Percentiles rank a stretch among this genome's conserved stretches.
Conservation (phyloP, 2,329 filamentous ascomycete genomes). For the Nemania diffusa region DNA sequence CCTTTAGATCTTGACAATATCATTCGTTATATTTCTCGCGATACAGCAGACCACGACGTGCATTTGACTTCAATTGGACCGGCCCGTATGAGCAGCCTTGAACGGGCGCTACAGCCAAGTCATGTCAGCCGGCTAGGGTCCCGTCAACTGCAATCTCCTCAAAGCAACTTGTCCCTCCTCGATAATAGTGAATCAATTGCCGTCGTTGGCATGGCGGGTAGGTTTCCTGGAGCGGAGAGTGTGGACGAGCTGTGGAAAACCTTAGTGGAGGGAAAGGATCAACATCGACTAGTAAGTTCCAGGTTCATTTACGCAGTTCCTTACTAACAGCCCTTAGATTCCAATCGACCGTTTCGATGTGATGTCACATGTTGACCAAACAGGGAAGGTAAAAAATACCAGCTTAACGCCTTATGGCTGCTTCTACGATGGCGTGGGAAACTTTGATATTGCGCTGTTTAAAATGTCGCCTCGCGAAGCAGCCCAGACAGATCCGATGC, state of each 20-base stretch:
- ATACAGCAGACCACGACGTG: neutral
- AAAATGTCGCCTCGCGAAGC: slow-evolving; percentile 42
- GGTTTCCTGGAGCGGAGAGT: slow-evolving; percentile 10
- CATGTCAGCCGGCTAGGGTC: slow-evolving; percentile 8
- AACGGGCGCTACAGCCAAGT: slow-evolving; percentile 1
- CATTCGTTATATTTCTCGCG: neutral
- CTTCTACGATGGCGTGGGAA: slow-evolving; percentile 29
- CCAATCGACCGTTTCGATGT: slow-evolving; percentile 29
- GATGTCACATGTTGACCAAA: slow-evolving; percentile 35
- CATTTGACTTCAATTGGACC: slow-evolving; percentile 15
- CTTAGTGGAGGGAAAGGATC: slow-evolving; percentile 10
- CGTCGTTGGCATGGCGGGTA: slow-evolving; percentile 12
- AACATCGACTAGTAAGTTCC: slow-evolving; percentile 36
- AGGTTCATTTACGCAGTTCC: slow-evolving; percentile 10
- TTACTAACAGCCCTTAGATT: slow-evolving; percentile 33
- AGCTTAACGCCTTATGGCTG: slow-evolving; percentile 28
- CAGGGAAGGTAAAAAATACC: slow-evolving; percentile 31
- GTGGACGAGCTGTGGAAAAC: slow-evolving; percentile 11
- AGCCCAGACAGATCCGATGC: slow-evolving; percentile 68
- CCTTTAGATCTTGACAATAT: slow-evolving; percentile 11
- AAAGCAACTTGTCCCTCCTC: neutral
- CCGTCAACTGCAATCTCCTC: slow-evolving; percentile 7
- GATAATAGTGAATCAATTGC: slow-evolving; percentile 2
- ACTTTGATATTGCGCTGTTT: slow-evolving; percentile 41
- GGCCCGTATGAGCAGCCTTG: slow-evolving; percentile 12